phyloP scores from a whole-genome alignment of 148 eudicot genomes.

The Camellia granthamiana region DNA sequence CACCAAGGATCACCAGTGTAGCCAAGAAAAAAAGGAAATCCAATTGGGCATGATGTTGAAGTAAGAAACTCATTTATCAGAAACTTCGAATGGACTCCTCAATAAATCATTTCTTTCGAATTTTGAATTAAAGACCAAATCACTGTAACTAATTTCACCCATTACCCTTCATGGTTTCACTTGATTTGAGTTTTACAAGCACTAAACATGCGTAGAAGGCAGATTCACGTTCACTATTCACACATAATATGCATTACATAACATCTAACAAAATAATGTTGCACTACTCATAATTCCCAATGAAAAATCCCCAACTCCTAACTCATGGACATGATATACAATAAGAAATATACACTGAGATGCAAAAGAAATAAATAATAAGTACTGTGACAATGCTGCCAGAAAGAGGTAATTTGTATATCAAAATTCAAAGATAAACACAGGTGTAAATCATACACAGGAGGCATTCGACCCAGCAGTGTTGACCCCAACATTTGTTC shows the following conservation, averaged over 20 bases:
- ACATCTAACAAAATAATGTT: neutral
- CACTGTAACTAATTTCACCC: no score
- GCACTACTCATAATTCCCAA: neutral
- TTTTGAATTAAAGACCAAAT: no score
- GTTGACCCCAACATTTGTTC: conserved; percentile 69
- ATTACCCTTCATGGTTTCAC: no score
- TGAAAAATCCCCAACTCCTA: neutral
- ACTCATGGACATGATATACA: neutral
- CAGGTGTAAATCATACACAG: conserved; percentile 56
- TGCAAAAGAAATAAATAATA: neutral
- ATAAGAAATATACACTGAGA: neutral
- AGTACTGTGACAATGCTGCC: conserved; percentile 3
- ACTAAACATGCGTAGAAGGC: no score
- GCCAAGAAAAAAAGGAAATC: neutral
- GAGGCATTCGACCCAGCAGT: conserved; percentile 85
- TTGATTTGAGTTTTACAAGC: neutral
- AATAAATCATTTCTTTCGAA: no score
- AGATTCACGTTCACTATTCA: neutral
- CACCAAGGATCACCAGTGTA: neutral
- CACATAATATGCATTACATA: neutral
- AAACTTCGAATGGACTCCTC: no score
- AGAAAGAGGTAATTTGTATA: neutral
- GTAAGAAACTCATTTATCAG: no score
- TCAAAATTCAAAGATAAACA: neutral
- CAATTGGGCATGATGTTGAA: no score